A percentile compares a stretch with the other conserved stretches of the same genome.
Evolutionary conservation across 768 basidiomycete species (phyloP).

Genomic region (Omphalotus guepiniiformis): DNA sequence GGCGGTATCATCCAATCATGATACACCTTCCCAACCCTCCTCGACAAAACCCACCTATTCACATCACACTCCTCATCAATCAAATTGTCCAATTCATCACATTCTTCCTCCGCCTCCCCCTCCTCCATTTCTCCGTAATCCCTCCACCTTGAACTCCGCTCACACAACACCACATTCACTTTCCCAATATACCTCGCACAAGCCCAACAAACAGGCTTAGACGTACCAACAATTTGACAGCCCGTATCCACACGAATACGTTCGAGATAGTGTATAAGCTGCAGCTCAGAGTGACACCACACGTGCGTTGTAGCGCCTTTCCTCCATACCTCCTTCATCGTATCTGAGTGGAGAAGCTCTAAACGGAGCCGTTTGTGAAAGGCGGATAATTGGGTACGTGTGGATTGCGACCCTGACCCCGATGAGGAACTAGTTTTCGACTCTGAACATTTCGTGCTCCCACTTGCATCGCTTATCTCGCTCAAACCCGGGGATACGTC

Average conservation of each 20-base stretch:
- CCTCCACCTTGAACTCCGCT: too few species aligned
- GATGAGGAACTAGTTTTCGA: background rate
- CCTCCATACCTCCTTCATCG: slow-evolving; percentile 4
- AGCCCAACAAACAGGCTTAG: slow-evolving; percentile 10
- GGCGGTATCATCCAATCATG: slow-evolving; percentile 11
- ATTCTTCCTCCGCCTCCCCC: background rate
- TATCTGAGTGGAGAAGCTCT: slow-evolving; percentile 10
- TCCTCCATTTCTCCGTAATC: too few species aligned
- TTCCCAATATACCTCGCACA: slow-evolving; percentile 6
- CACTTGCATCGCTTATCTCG: background rate
- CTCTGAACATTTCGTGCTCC: background rate
- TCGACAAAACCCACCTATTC: background rate
- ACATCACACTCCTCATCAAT: background rate
- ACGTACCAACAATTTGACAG: slow-evolving; percentile 6
- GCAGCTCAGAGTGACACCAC: slow-evolving; percentile 8
- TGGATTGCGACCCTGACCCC: too few species aligned
- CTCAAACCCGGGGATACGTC: background rate
- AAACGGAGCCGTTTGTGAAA: slow-evolving; percentile 5
- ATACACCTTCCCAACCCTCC: slow-evolving; percentile 6
- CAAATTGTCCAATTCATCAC: background rate
- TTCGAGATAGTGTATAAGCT: slow-evolving; percentile 10
- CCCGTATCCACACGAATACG: background rate
- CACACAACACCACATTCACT: too few species aligned
- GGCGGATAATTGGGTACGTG: background rate
- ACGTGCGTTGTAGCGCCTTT: background rate